A percentile compares a stretch with the other conserved stretches of the same genome.
Evolutionary conservation across 345 rosid genomes (phyloP).

Genomic region (Trapa bicornis): DNA sequence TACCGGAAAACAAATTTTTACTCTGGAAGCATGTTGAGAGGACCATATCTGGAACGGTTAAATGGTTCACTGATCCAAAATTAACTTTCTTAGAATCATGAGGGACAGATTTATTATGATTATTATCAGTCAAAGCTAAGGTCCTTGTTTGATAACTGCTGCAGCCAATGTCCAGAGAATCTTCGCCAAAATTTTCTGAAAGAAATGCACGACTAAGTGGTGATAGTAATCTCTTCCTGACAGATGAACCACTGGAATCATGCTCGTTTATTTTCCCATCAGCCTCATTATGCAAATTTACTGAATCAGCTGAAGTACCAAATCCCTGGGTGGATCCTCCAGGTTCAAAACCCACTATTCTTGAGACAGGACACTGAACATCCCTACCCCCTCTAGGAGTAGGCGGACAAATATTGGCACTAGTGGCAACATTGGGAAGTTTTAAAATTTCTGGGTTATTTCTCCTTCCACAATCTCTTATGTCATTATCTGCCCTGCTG

Average conservation of each 20-base stretch:
- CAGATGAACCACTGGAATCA: slow-evolving; percentile 44
- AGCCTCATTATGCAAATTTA: slow-evolving; percentile 20
- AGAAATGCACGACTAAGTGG: slow-evolving; percentile 49
- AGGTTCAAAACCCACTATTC: slow-evolving; percentile 77
- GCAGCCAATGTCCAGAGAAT: slow-evolving; percentile 43
- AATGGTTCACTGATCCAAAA: slow-evolving; percentile 27
- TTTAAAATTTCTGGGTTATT: slow-evolving; percentile 35
- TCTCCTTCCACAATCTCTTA: slow-evolving; percentile 42
- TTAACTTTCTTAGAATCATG: slow-evolving; percentile 55
- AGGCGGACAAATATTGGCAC: slow-evolving; percentile 20
- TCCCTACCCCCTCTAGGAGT: slow-evolving; percentile 23
- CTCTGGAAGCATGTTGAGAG: slow-evolving; percentile 37
- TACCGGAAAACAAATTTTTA: slow-evolving; percentile 20
- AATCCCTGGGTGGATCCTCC: slow-evolving; percentile 18
- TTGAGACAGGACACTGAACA: slow-evolving; percentile 38
- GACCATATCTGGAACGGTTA: slow-evolving; percentile 24
- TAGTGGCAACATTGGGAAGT: slow-evolving; percentile 29
- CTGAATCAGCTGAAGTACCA: slow-evolving; percentile 21
- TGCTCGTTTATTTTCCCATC: slow-evolving; percentile 21
- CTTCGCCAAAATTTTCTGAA: slow-evolving; percentile 43
- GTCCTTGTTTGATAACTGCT: slow-evolving; percentile 26
- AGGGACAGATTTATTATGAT: slow-evolving; percentile 15
- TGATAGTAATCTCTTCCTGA: slow-evolving; percentile 58
- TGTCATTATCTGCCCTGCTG: slow-evolving; percentile 14
- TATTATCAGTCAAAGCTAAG: slow-evolving; percentile 16